Evolutionary conservation across 352 stramenopile genomes (phyloP), one percentile per base, ranked within the genome.

Genomic region (Nothophytophthora sp.): DNA sequence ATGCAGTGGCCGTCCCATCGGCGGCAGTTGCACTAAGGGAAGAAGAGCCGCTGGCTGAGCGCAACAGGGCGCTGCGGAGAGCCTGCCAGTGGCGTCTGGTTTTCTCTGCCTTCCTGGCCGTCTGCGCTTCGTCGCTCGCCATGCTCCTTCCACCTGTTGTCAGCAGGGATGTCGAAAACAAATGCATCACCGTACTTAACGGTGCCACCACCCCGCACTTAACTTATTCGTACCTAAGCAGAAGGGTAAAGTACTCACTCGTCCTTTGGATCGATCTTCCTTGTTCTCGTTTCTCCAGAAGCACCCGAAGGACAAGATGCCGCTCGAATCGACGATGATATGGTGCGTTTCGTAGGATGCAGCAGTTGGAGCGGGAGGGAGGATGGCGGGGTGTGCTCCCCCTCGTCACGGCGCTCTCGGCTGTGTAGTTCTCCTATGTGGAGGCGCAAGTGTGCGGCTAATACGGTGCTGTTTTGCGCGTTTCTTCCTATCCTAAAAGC

Each of bases 261-360:
- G 12, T 10, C 33, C 41, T 18, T 20, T 44, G 45, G 45, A 53
- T 53, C 34, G 16, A 8, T 19, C n/a, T n/a, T n/a, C n/a, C n/a
- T n/a, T n/a, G n/a, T n/a, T n/a, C n/a, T n/a, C n/a, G n/a, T n/a
- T n/a, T n/a, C n/a, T n/a, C n/a, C n/a, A n/a, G n/a, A n/a, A n/a
- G n/a, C 35, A 50, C 51, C 27, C 15, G 18, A 60, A 65, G 55
- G 32, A 50, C 47, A 64, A 50, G 52, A 93, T 93, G 82, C 77
- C 81, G 73, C 81, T 94, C 64, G 84, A 94, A 82, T 89, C 80
- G 67, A 94, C 84, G 43, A 91, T 94, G 77, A 92, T 92, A 41
- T 94, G 84, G 81, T 92, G 52, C 53, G 81, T 73, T 4, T 41
- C n/a, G 1, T n/a, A 20, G 2, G 34, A 30, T 16, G 10, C 5